Evolutionary conservation across 2,329 filamentous ascomycete genomes (phyloP).

Genomic region (Beauveria sp.): DNA sequence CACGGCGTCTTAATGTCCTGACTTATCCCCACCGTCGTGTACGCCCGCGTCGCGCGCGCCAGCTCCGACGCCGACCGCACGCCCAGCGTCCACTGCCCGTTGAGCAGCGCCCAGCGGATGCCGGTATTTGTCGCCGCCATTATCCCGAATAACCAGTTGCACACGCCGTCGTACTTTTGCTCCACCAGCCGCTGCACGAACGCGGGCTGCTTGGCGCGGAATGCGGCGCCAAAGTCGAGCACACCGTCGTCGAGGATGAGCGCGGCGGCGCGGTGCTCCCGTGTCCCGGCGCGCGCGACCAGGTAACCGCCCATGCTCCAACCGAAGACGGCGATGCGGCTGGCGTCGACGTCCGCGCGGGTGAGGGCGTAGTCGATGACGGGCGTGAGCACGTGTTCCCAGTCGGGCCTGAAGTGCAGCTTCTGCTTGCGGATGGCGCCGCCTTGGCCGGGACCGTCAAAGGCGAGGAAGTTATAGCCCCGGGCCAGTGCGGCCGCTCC

Average conservation of each 20-base stretch:
- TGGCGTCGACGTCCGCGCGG: neutral
- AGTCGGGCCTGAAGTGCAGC: slow-evolving; percentile 2
- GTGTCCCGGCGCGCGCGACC: neutral
- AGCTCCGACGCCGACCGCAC: neutral
- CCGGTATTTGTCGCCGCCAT: neutral
- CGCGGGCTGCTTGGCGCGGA: neutral
- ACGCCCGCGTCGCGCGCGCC: neutral
- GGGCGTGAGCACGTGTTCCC: slow-evolving; percentile 2
- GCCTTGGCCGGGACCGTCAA: slow-evolving; percentile 5
- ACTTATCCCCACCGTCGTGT: neutral
- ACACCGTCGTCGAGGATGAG: slow-evolving; percentile 7
- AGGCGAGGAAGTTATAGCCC: slow-evolving; percentile 7
- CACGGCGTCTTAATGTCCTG: neutral
- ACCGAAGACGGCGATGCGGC: neutral
- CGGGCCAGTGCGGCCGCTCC: neutral
- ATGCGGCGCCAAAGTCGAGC: neutral
- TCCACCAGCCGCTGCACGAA: neutral
- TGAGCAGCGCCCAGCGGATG: neutral
- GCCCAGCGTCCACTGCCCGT: neutral
- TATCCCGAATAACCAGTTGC: neutral
- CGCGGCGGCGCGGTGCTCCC: neutral
- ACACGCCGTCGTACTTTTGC: neutral
- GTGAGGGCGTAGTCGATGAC: neutral
- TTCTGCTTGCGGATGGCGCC: neutral
- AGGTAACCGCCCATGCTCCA: slow-evolving; percentile 8